Percentiles rank a stretch among this genome's conserved stretches.
Conservation (phyloP, 106 monocot genomes). For the Phalaenopsis aphrodite region DNA sequence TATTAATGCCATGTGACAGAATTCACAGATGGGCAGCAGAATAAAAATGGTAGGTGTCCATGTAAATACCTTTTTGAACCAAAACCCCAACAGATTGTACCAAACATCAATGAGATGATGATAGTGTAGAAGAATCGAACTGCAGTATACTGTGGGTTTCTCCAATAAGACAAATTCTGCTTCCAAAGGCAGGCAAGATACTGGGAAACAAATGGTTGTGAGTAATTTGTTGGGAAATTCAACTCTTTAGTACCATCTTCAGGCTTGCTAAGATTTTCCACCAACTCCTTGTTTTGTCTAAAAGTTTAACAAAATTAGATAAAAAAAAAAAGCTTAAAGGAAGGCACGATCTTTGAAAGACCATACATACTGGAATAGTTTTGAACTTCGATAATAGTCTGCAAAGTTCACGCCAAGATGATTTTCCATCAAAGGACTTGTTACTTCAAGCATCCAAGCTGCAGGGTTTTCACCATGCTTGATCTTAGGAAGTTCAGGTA, state of each 20-base stretch:
- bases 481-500: conserved; percentile 93
- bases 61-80: conserved; percentile 74
- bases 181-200: conserved; percentile 93
- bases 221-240: conserved; percentile 85
- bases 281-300: conserved; percentile 76
- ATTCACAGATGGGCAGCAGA: neutral
- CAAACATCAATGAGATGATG: conserved; percentile 95
- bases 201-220: conserved; percentile 59
- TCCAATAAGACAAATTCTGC: conserved; percentile 97
- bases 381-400: conserved; percentile 71
- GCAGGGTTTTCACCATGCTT: conserved; percentile 92
- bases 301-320: conserved; percentile 10
- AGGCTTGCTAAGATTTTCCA: conserved; percentile 79
- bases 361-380: conserved; percentile 62
- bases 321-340: conserved; percentile 14
- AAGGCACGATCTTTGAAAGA: conserved; percentile 1
- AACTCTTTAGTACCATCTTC: conserved; percentile 60
- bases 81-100: conserved; percentile 97
- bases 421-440: conserved; percentile 62
- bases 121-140: conserved; percentile 98
- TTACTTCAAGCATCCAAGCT: conserved; percentile 99
- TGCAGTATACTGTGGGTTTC: conserved; percentile 98
- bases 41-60: neutral
- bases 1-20: neutral
- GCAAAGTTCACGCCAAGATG: conserved; percentile 80